Evolutionary conservation across 164 flowering plant species (phyloP), one percentile per base, ranked within the genome.

Genomic region (Stephania japonica): DNA sequence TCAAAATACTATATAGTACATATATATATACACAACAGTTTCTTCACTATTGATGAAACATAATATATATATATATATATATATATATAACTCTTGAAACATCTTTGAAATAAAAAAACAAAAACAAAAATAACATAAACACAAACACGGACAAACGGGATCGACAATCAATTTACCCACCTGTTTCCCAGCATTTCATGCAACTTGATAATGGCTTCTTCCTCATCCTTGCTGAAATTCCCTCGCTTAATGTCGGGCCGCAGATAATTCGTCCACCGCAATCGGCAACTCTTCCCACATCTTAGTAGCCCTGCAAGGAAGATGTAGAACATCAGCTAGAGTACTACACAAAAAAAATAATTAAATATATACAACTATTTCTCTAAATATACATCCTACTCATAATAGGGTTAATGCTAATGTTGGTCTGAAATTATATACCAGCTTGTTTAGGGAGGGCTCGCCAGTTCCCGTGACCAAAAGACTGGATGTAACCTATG

Each of bases 401-500:
- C 4, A 47, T 47, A 4, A 13, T 47, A 47, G 12, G 10, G 53
- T 9, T 47, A 47, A 9, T 47, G 41, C 7, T 11, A 41, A 14
- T 14, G 16, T 32, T n/a, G 23, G 69, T 41, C 38, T 32, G 38
- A 32, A 16, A 7, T 42, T 47, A 68, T 11, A 44, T 80, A 79
- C 82, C 84, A 21, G 84, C 80, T 79, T 78, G 83, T 76, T 84
- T 84, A 0, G 86, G 86, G 69, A 84, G 84, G 0, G 86, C 86
- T 9, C 86, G 72, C 86, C 86, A 84, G 49, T 84, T 84, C 10
- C 75, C 75, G 65, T 84, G 83, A 43, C 86, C 86, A 38, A 78
- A 53, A 43, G 65, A 67, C 23, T 72, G 80, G 71, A 84, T 78
- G 42, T 70, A 77, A 73, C 72, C 38, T 27, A 79, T 68, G 67